Percentiles rank a stretch among this genome's conserved stretches.
Conservation (phyloP, 139 green algal genomes). For the Ostreobium quekettii region DNA sequence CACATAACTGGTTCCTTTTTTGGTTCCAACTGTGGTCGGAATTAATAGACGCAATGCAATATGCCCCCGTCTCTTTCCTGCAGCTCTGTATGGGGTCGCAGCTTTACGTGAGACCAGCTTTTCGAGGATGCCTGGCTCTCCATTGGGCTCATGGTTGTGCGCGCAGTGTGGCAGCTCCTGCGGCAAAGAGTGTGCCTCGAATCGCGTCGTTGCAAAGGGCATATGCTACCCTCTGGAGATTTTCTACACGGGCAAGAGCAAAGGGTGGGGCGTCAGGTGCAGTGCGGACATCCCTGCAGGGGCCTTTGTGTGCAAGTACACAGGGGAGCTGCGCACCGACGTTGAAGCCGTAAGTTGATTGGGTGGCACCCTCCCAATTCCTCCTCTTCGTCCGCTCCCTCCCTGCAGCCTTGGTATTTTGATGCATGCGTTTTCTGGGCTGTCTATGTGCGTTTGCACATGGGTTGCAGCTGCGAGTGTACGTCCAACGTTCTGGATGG, state of each 20-base stretch:
- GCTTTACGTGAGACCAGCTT: too few species aligned
- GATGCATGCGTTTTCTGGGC: not conserved
- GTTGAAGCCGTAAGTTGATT: slow-evolving; percentile 27
- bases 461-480: not conserved
- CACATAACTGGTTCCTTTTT: too few species aligned
- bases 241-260: slow-evolving; percentile 35
- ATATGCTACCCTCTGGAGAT: slow-evolving; percentile 46
- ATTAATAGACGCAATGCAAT: too few species aligned
- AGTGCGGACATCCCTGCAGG: slow-evolving; percentile 27
- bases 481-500: not conserved
- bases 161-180: too few species aligned
- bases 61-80: too few species aligned
- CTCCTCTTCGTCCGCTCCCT: not conserved
- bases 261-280: slow-evolving; percentile 52
- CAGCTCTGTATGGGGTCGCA: too few species aligned
- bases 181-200: too few species aligned
- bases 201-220: slow-evolving; percentile 31
- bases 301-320: slow-evolving; percentile 40
- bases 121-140: too few species aligned
- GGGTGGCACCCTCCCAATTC: not conserved
- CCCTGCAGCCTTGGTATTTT: not conserved
- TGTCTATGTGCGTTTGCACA: not conserved
- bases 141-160: too few species aligned
- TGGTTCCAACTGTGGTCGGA: too few species aligned
- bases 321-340: slow-evolving; percentile 35